Conservation (phyloP, 495 filamentous ascomycete species). For the Apiosordaria backusii region DNA sequence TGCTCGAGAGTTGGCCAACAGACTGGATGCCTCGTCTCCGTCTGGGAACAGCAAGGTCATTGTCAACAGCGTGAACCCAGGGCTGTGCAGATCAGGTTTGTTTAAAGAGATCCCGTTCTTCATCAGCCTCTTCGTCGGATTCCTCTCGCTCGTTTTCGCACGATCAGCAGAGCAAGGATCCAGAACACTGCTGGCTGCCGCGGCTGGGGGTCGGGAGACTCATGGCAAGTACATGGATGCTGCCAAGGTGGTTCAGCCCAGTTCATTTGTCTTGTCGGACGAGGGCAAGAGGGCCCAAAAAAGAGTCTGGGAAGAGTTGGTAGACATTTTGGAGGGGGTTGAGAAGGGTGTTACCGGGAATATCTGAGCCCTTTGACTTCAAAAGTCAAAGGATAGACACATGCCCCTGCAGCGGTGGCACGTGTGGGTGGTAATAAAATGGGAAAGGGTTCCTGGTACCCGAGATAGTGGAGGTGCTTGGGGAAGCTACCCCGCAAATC, state of each 20-base stretch:
- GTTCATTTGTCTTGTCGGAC: conserved; percentile 24
- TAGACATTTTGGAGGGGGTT: conserved; percentile 31
- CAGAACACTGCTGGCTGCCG: conserved; percentile 43
- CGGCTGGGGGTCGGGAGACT: conserved; percentile 35
- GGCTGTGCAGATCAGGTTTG: conserved; percentile 47
- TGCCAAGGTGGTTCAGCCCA: conserved; percentile 19
- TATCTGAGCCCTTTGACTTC: conserved; percentile 11
- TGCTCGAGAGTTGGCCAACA: conserved; percentile 44
- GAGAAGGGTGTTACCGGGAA: conserved; percentile 29
- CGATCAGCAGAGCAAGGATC: conserved; percentile 48
- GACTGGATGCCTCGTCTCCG: conserved; percentile 8
- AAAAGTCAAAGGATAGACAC: not conserved
- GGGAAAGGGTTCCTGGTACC: no score
- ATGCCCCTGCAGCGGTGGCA: not conserved
- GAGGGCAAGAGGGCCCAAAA: conserved; percentile 28
- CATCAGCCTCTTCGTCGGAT: conserved; percentile 16
- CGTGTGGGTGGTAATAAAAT: not conserved
- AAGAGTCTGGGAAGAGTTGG: conserved; percentile 31
- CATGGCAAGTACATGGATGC: conserved; percentile 49
- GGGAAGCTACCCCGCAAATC: conserved; percentile 16
- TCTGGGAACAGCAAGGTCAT: conserved; percentile 34
- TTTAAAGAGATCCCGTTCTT: conserved; percentile 31
- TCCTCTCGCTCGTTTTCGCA: conserved; percentile 33
- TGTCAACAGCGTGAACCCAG: conserved; percentile 53
- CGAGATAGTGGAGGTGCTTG: not conserved